Base-by-base conservation (phyloP, 1,284 basidiomycete species). In the Jaminaea rosea region DNA sequence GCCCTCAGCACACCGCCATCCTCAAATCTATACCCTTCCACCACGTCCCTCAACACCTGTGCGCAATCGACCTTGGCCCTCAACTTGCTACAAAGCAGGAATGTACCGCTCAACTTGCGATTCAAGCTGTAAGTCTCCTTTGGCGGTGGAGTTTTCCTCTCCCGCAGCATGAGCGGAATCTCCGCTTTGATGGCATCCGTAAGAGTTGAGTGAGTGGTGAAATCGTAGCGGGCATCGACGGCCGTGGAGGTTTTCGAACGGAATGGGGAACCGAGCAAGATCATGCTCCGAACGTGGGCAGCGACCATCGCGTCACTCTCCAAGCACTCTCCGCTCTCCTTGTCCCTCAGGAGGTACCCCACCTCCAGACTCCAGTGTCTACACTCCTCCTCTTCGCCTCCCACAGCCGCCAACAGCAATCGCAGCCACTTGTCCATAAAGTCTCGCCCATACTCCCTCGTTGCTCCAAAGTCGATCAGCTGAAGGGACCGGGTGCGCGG, bases 401-500 rank as follows among this genome's bases (percentile, higher is more conserved):
- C 67, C 13, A 88, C 81, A 0, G 90, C 91, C 0, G 88, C 85
- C 55, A 81, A 80, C 17, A 98, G 80, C 19, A 97, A 79, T 26
- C 78, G 78, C 56, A 88, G 80, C 89, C 91, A 98, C 50, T 80
- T 79, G 73, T 92, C 86, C 77, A 96, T 92, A 71, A 98, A 98
- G 55, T 81, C 80, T 59, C 83, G 83, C 1, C 82, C 80, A 76
- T 97, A 98, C 60, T 84, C 83, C 34, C 92, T 80, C 0, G 88
- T 89, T 2, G 94, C 93, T 23, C 93, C 94, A 65, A 98, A 97
- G 76, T 99, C 93, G 54, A 98, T 88, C 19, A 99, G 79, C 65
- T 90, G 87, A 47, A 97, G 79, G 82, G 67, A 62, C 31, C 44
- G 47, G 13, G 55, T 62, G 8, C 52, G 46, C 3, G 78, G 69